These are phyloP conservation scores for Cytospora schulzeri DNA, from an alignment of 2,329 filamentous ascomycete genomes.

Conservation along the genomic window DNA sequence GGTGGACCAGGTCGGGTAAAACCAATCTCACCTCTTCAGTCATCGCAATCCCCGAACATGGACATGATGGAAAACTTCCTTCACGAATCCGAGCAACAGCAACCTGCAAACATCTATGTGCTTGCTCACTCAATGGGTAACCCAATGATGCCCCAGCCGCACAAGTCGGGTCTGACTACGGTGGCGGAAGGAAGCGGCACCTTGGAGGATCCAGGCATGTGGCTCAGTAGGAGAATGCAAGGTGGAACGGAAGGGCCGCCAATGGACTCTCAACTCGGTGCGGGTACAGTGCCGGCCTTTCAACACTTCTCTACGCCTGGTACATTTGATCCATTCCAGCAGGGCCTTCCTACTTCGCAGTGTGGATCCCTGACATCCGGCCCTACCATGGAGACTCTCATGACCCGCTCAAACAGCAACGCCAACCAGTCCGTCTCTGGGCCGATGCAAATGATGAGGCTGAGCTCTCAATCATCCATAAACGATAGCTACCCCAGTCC, in stretches of 20 bases:
- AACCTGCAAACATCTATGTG: constrained; percentile 27
- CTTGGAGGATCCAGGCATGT: constrained; percentile 31
- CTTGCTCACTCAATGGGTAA: constrained; percentile 23
- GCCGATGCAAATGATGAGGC: constrained; percentile 40
- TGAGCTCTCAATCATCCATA: constrained; percentile 42
- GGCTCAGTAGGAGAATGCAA: constrained; percentile 27
- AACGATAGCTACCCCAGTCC: constrained; percentile 30
- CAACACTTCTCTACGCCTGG: constrained; percentile 26
- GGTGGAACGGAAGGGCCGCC: constrained; percentile 7
- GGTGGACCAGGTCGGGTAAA: constrained; percentile 39
- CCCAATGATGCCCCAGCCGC: constrained; percentile 5
- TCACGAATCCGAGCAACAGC: constrained; percentile 28
- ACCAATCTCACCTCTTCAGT: constrained; percentile 34
- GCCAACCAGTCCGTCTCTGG: constrained; percentile 34
- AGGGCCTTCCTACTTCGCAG: constrained; percentile 37
- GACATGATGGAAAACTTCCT: constrained; percentile 27
- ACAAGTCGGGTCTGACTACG: neutral
- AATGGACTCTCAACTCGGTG: neutral
- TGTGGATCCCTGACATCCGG: constrained; percentile 49
- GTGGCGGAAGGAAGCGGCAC: constrained; percentile 24
- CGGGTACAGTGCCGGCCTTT: constrained; percentile 4
- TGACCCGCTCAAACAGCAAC: constrained; percentile 48
- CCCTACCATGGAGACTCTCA: constrained; percentile 41
- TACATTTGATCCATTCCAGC: constrained; percentile 21
- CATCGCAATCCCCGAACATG: constrained; percentile 7